These are phyloP conservation scores for Pichia pseudocactophila DNA, from an alignment of 805 yeast genomes.

Conservation along the genomic window DNA sequence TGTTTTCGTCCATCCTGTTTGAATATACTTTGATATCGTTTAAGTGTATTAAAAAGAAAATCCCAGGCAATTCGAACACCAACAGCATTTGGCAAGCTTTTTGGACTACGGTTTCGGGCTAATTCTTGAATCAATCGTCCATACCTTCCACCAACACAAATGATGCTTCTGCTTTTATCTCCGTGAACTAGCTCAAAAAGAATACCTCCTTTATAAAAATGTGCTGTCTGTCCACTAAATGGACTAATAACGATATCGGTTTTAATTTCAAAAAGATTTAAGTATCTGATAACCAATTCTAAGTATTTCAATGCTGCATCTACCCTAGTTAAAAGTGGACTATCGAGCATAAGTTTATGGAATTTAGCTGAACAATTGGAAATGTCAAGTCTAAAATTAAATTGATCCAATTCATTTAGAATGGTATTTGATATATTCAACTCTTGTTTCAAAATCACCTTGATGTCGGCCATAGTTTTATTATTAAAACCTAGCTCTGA, in stretches of 20 bases:
- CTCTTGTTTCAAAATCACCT: conserved; percentile 42
- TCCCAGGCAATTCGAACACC: conserved; percentile 83
- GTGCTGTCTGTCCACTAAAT: conserved; percentile 70
- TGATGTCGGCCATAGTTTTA: conserved; percentile 52
- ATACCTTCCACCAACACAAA: conserved; percentile 94
- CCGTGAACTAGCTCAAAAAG: conserved; percentile 85
- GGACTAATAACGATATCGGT: conserved; percentile 57
- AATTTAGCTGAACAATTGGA: conserved; percentile 55
- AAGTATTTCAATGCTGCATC: conserved; percentile 58
- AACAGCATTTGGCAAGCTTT: conserved; percentile 50
- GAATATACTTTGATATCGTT: conserved; percentile 35
- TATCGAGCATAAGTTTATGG: conserved; percentile 63
- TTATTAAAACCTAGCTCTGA: conserved; percentile 67
- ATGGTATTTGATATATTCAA: conserved; percentile 74
- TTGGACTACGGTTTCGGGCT: conserved; percentile 37
- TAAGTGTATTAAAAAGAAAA: conserved; percentile 44
- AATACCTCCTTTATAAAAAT: conserved; percentile 69
- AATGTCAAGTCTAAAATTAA: conserved; percentile 68
- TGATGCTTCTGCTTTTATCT: conserved; percentile 39
- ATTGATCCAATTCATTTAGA: conserved; percentile 69
- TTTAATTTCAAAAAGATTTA: conserved; percentile 50
- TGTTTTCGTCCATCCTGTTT: conserved; percentile 14
- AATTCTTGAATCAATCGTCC: conserved; percentile 63
- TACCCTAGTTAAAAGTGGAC: conserved; percentile 51
- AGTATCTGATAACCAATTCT: conserved; percentile 43